Percentiles rank a stretch among this genome's conserved stretches.
phyloP scores from a whole-genome alignment of 805 yeast genomes.

The Metschnikowia bowlesiae region DNA sequence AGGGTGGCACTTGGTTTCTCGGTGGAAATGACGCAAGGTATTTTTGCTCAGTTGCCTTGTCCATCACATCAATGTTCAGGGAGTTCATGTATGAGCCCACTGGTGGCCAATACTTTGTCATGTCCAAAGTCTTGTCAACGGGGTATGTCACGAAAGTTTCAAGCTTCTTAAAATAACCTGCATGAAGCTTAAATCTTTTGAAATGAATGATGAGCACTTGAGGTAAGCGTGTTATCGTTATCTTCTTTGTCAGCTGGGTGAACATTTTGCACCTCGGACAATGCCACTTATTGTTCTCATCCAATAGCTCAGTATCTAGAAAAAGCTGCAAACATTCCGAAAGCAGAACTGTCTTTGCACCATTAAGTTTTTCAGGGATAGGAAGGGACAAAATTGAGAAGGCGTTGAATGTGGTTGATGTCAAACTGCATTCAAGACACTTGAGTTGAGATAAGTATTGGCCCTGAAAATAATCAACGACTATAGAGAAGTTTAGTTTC shows the following conservation, averaged over 20 bases:
- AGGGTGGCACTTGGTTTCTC: conserved; percentile 78
- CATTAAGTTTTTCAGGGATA: conserved; percentile 49
- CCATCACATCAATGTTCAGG: conserved; percentile 19
- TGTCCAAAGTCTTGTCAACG: conserved; percentile 47
- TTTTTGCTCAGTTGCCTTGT: conserved; percentile 40
- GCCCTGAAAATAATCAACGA: conserved; percentile 83
- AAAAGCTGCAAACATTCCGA: conserved; percentile 74
- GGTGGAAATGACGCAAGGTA: conserved; percentile 49
- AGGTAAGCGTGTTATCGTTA: conserved; percentile 76
- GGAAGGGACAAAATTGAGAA: conserved; percentile 79
- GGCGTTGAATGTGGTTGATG: conserved; percentile 84
- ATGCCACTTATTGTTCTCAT: conserved; percentile 77
- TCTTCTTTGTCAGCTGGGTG: conserved; percentile 61
- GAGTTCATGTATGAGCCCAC: conserved; percentile 25
- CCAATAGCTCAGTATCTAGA: conserved; percentile 67
- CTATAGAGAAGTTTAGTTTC: conserved; percentile 69
- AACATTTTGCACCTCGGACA: conserved; percentile 71
- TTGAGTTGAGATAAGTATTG: conserved; percentile 76
- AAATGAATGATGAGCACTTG: conserved; percentile 75
- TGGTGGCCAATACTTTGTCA: conserved; percentile 71
- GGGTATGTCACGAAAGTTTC: conserved; percentile 71
- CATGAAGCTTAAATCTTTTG: conserved; percentile 63
- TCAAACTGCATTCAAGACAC: conserved; percentile 66
- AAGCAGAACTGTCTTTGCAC: conserved; percentile 28
- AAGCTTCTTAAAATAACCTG: conserved; percentile 49